Percentiles rank a stretch among this genome's conserved stretches.
phyloP scores from a whole-genome alignment of 352 stramenopile genomes.

The Globisporangium polare region DNA sequence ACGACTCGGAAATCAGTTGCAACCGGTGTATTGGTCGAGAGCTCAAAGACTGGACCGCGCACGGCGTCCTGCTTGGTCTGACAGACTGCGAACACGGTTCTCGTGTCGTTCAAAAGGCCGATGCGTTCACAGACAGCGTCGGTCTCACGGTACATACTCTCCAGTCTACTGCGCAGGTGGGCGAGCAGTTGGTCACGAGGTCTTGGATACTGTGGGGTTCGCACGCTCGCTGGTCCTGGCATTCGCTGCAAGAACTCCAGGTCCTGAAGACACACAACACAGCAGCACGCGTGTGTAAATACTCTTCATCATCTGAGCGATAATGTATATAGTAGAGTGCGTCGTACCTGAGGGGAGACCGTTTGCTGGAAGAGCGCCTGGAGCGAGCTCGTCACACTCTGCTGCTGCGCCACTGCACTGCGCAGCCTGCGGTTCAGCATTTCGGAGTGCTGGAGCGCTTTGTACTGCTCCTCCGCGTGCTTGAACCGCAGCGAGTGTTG shows the following conservation, averaged over 20 bases:
- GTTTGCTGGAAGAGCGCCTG: constrained; percentile 30
- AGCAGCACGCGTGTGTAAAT: background rate
- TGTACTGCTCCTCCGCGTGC: constrained; percentile 31
- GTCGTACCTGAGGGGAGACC: background rate
- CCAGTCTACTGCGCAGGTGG: background rate
- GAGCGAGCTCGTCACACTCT: constrained; percentile 33
- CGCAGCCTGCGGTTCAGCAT: constrained; percentile 38
- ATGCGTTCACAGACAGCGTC: background rate
- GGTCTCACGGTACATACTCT: background rate
- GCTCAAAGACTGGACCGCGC: background rate
- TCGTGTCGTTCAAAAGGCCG: background rate
- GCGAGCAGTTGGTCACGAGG: background rate
- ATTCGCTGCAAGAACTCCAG: background rate
- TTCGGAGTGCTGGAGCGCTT: constrained; percentile 32
- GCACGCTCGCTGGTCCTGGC: background rate
- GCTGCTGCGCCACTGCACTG: constrained; percentile 32
- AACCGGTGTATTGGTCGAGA: constrained; percentile 10
- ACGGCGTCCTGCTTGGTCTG: background rate
- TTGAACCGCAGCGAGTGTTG: constrained; percentile 25
- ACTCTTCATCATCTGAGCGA: background rate
- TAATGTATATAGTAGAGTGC: background rate
- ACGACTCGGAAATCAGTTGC: background rate
- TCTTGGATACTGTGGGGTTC: background rate
- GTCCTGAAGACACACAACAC: background rate
- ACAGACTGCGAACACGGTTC: background rate